Conservation (phyloP, 805 yeast species). For the Starmerella etchellsii region DNA sequence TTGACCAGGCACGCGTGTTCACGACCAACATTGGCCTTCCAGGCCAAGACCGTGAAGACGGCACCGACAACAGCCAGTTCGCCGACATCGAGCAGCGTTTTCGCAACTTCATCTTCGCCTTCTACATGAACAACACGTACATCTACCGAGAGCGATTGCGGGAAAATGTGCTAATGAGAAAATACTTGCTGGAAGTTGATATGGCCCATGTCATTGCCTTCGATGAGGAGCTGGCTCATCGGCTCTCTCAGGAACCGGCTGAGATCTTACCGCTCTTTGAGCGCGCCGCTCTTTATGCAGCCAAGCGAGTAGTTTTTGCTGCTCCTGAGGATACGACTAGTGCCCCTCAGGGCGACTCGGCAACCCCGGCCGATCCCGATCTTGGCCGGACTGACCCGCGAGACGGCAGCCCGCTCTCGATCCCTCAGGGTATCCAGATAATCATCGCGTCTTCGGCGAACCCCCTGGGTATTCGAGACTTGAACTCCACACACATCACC, state of each 20-base stretch:
- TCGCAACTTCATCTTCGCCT: slow-evolving; percentile 70
- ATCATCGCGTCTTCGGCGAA: slow-evolving; percentile 61
- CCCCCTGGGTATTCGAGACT: slow-evolving; percentile 59
- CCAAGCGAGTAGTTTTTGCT: slow-evolving; percentile 43
- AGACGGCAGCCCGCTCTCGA: slow-evolving; percentile 37
- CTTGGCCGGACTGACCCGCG: slow-evolving; percentile 3
- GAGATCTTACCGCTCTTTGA: slow-evolving; percentile 82
- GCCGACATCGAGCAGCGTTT: slow-evolving; percentile 34
- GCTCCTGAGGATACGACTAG: slow-evolving; percentile 1
- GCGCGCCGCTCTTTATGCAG: slow-evolving; percentile 45
- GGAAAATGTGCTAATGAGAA: slow-evolving; percentile 67
- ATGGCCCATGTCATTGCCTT: slow-evolving; percentile 75
- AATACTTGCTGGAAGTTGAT: slow-evolving; percentile 60
- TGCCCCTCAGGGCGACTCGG: slow-evolving; percentile 5
- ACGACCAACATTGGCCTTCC: slow-evolving; percentile 64
- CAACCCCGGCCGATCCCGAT: neutral
- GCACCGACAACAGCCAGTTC: slow-evolving; percentile 31
- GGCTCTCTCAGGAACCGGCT: slow-evolving; percentile 70
- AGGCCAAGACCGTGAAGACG: slow-evolving; percentile 42
- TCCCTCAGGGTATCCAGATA: slow-evolving; percentile 69
- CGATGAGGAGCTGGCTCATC: slow-evolving; percentile 80
- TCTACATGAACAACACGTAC: slow-evolving; percentile 69
- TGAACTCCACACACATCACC: slow-evolving; percentile 78
- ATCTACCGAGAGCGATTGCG: slow-evolving; percentile 78
- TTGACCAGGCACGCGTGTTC: slow-evolving; percentile 29